These are phyloP conservation scores for Dactylellina leptospora DNA, from an alignment of 2,329 filamentous ascomycete genomes.

Conservation along the genomic window DNA sequence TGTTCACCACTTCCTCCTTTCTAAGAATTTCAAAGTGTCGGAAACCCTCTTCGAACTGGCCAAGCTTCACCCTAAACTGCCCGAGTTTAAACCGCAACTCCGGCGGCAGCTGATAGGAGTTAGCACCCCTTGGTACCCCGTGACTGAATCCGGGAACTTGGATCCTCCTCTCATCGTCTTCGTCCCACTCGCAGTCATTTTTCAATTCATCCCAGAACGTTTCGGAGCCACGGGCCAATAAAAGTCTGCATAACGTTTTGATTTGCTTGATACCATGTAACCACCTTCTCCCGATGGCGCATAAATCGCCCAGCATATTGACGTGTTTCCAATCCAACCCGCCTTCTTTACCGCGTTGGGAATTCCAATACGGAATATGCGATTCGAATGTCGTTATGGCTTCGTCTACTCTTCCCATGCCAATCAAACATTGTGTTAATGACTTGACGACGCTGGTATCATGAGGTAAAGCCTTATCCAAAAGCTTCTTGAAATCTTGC, in stretches of 20 bases:
- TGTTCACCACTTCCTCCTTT: conserved; percentile 70
- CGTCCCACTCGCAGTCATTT: conserved; percentile 91
- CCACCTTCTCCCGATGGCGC: conserved; percentile 72
- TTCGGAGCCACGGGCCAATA: conserved; percentile 78
- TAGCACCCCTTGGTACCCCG: neutral
- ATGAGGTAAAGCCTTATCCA: conserved; percentile 65
- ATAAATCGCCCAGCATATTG: conserved; percentile 83
- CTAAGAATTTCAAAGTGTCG: conserved; percentile 76
- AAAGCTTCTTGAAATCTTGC: conserved; percentile 69
- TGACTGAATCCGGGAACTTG: conserved; percentile 69
- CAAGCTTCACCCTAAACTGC: conserved; percentile 78
- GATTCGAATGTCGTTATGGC: conserved; percentile 59
- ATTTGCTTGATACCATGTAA: conserved; percentile 73
- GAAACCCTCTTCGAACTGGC: conserved; percentile 75
- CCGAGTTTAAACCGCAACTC: conserved; percentile 87
- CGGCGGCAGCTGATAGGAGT: conserved; percentile 76
- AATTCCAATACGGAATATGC: conserved; percentile 59
- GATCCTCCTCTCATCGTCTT: conserved; percentile 71
- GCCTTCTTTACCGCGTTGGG: conserved; percentile 59
- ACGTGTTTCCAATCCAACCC: conserved; percentile 78
- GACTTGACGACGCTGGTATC: conserved; percentile 62
- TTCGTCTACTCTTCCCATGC: conserved; percentile 57
- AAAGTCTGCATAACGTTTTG: conserved; percentile 79
- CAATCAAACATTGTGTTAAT: conserved; percentile 59
- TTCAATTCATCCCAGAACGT: conserved; percentile 76